phyloP scores from a whole-genome alignment of 1,139 yeast genomes.

The Protomyces macrosporus region DNA sequence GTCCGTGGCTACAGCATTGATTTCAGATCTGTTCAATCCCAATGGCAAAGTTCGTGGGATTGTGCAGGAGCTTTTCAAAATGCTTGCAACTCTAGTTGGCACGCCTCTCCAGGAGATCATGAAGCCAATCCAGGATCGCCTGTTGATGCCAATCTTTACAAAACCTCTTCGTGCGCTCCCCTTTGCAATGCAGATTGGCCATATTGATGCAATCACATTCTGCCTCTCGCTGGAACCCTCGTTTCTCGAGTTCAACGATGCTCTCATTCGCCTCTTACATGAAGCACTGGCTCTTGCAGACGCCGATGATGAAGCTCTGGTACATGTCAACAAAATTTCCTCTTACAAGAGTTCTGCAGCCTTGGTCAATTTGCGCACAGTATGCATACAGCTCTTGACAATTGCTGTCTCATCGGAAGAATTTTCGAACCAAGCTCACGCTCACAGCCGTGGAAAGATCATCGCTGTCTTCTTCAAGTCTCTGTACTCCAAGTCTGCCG shows the following conservation, averaged over 20 bases:
- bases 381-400: constrained; percentile 77
- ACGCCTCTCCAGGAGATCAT: constrained; percentile 70
- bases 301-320: constrained; percentile 93
- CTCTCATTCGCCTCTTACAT: constrained; percentile 69
- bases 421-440: constrained; percentile 55
- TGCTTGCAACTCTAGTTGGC: constrained; percentile 62
- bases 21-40: constrained; percentile 87
- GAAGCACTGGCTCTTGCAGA: constrained; percentile 94
- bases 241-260: constrained; percentile 81
- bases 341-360: constrained; percentile 88
- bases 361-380: constrained; percentile 76
- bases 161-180: constrained; percentile 95
- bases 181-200: constrained; percentile 97
- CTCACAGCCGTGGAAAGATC: constrained; percentile 76
- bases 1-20: constrained; percentile 41
- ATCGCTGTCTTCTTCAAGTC: constrained; percentile 94
- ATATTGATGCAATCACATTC: constrained; percentile 90
- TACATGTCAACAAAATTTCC: constrained; percentile 75
- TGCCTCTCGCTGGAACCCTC: constrained; percentile 77
- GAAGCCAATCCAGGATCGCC: constrained; percentile 72
- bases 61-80: constrained; percentile 64
- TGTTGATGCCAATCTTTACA: constrained; percentile 89
- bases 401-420: constrained; percentile 78
- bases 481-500: constrained; percentile 74
- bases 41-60: constrained; percentile 76